These are phyloP conservation scores for Saccharomyces hybrid DNA, from an alignment of 1,139 yeast genomes.

Conservation along the genomic window DNA sequence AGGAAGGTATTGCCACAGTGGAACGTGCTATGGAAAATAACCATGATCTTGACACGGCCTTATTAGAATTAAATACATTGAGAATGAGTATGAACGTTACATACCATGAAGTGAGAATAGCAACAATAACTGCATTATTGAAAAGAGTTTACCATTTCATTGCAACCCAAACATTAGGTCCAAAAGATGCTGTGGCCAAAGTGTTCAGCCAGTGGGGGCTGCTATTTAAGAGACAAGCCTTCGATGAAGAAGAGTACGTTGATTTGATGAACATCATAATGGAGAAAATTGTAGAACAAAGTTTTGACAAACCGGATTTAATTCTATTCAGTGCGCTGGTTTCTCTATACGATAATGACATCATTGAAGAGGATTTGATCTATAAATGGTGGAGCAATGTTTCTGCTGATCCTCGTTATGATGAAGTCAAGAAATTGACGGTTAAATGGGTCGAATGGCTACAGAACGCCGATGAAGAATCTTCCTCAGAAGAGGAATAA, in stretches of 20 bases:
- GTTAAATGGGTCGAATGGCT: slow-evolving; percentile 82
- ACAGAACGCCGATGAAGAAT: slow-evolving; percentile 78
- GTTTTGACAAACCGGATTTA: slow-evolving; percentile 28
- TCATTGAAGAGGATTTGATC: slow-evolving; percentile 74
- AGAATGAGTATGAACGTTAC: slow-evolving; percentile 97
- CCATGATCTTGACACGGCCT: slow-evolving; percentile 88
- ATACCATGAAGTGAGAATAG: slow-evolving; percentile 83
- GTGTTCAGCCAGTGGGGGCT: slow-evolving; percentile 75
- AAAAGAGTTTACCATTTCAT: slow-evolving; percentile 63
- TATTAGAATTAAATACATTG: slow-evolving; percentile 83
- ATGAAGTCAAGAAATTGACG: slow-evolving; percentile 49
- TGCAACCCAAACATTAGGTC: slow-evolving; percentile 64
- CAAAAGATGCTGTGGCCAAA: slow-evolving; percentile 67
- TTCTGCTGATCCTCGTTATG: slow-evolving; percentile 39
- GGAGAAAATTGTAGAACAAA: slow-evolving; percentile 29
- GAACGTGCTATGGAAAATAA: slow-evolving; percentile 85
- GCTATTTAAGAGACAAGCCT: slow-evolving; percentile 74
- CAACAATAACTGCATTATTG: slow-evolving; percentile 68
- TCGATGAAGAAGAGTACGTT: slow-evolving; percentile 67
- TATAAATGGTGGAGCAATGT: slow-evolving; percentile 69
- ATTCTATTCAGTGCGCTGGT: slow-evolving; percentile 53
- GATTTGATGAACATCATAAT: slow-evolving; percentile 56
- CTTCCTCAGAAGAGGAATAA: slow-evolving; percentile 30
- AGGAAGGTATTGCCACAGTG: slow-evolving; percentile 90
- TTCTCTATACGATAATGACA: slow-evolving; percentile 69